Base-by-base conservation (phyloP, 2,329 filamentous ascomycete genomes). In the Alternaria brassicae region DNA sequence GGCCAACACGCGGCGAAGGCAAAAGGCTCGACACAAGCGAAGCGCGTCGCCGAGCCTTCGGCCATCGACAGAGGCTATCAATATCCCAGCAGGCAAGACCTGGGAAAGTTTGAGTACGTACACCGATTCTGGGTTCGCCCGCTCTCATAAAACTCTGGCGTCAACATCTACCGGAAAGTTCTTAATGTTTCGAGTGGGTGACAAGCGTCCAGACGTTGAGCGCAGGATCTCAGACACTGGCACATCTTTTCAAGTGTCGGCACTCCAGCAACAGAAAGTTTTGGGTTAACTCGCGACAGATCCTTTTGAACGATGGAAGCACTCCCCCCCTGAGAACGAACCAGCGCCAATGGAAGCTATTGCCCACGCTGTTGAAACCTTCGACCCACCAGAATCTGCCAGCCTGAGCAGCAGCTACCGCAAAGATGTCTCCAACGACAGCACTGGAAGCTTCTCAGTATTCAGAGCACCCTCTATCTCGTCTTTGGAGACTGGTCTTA, bases 1-100 rank as follows among this genome's bases (percentile, higher is more conserved):
- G 45, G 93, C 93, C 59, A 97, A 97, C 77, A 92, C 92, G 57
- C 88, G 93, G 41, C 87, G 93, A 56, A 86, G 93, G 62, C 89
- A 91, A 69, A 97, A 96, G 80, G 88, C 90, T 54, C 86, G 88
- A 47, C 82, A 86, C 2, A 87, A 87, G 45, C 84, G 89, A 63
- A 88, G 86, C 28, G 87, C 85, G 17, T 93, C 91, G 4, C 91
- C 92, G 1, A 86, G 89, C 66, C 80, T 89, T 44, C 84, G 87
- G 25, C 84, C 83, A 62, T 85, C 86, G 56, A 85, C 84, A 19
- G 82, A 83, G 56, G 86, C 89, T 5, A 89, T 96, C 62, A 88
- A 93, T 63, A 93, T 96, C 55, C 91, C 92, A 10, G 81, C 84
- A 56, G 83, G 84, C 49, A 86, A 86, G 44, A 85, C 87, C 2